Conservation (phyloP, 371 early-diverging fungal genomes). For the Apophysomyces trapeziformis region DNA sequence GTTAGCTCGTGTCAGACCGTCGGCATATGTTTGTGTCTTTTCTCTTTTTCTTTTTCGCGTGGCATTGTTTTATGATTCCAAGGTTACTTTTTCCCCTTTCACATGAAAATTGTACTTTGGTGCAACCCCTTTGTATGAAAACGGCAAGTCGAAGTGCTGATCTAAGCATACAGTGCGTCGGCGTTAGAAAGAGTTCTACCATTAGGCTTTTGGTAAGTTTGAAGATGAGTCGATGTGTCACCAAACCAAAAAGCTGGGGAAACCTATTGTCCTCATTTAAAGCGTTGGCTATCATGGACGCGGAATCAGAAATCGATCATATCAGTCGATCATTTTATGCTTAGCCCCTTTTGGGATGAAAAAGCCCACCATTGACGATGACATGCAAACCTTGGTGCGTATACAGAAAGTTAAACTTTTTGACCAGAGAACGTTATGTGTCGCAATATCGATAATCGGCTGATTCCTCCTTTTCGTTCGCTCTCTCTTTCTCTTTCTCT, state of each 20-base stretch:
- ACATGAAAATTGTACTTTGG: conserved; percentile 10
- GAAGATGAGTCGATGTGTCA: conserved; percentile 6
- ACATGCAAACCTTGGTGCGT: neutral
- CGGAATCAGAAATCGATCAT: conserved; percentile 11
- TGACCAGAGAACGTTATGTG: neutral
- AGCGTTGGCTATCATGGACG: conserved; percentile 10
- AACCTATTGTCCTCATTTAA: conserved; percentile 7
- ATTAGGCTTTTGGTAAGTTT: conserved; percentile 2
- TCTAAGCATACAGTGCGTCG: conserved; percentile 6
- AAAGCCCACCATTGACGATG: conserved; percentile 5
- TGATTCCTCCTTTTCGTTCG: neutral
- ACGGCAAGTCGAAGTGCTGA: conserved; percentile 4
- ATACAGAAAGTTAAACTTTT: neutral
- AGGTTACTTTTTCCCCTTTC: neutral
- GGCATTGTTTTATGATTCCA: conserved; percentile 5
- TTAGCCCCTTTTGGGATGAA: neutral
- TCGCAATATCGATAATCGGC: neutral
- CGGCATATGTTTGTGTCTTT: conserved; percentile 6
- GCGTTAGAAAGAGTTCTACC: neutral
- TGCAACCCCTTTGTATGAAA: conserved; percentile 9
- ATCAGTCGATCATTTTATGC: conserved; percentile 8
- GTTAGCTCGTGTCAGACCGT: conserved; percentile 1
- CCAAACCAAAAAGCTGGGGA: conserved; percentile 8
- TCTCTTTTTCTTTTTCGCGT: conserved; percentile 6
- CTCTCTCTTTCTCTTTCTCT: neutral